phyloP scores from a whole-genome alignment of 164 flowering plant genomes.

The Berberis thunbergii region DNA sequence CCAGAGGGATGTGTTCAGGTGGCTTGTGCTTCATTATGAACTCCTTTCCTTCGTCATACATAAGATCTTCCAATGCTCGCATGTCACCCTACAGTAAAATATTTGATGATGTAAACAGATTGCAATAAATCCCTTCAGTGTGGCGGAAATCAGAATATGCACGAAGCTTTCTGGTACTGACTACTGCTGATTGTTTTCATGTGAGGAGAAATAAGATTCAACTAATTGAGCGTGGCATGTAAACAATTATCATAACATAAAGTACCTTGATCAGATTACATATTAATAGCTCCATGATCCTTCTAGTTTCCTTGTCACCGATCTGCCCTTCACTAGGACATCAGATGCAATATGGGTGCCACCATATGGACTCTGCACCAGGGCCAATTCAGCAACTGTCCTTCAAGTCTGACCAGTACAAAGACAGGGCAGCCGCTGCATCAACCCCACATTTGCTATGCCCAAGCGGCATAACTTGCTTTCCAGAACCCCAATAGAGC shows the following conservation, averaged over 20 bases:
- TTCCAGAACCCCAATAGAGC: slow-evolving; percentile 86
- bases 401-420: slow-evolving; percentile 56
- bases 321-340: slow-evolving; percentile 88
- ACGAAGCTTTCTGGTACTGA: too few relatives aligned
- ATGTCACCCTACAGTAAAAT: slow-evolving; percentile 61
- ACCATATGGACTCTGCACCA: slow-evolving; percentile 89
- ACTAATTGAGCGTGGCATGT: background rate
- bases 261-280: slow-evolving; percentile 77
- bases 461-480: slow-evolving; percentile 77
- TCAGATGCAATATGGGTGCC: slow-evolving; percentile 88
- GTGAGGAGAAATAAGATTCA: background rate
- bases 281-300: slow-evolving; percentile 66
- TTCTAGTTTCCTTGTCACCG: slow-evolving; percentile 73
- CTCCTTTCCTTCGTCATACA: slow-evolving; percentile 77
- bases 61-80: slow-evolving; percentile 77
- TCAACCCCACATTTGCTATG: slow-evolving; percentile 97
- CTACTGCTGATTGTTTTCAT: background rate
- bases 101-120: too few relatives aligned
- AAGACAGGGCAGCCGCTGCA: slow-evolving; percentile 88
- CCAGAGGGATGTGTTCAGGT: slow-evolving; percentile 56
- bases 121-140: too few relatives aligned
- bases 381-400: slow-evolving; percentile 78
- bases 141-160: too few relatives aligned
- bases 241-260: background rate
- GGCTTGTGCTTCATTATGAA: slow-evolving; percentile 64